Base-by-base conservation (phyloP, 1,139 yeast species). In the Dujonia santamariae region DNA sequence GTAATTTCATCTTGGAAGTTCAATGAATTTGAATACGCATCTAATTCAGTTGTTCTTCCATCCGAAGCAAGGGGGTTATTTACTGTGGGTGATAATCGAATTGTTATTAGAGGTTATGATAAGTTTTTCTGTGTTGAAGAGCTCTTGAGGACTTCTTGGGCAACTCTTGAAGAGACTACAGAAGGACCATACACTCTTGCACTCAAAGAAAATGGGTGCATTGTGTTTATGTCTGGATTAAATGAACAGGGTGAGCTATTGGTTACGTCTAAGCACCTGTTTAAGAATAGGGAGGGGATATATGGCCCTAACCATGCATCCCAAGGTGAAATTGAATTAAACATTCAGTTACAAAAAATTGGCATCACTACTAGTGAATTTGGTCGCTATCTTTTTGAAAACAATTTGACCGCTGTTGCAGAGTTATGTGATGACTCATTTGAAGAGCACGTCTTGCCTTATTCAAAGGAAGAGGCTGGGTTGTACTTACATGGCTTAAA, bases 171-270 rank as follows among this genome's bases (percentile, higher is more conserved):
- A 24, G 38, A 47, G 1, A 51, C 67, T 16, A 82, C 95, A 0
- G 21, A 27, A 1, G 97, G 96, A 0, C 97, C 97, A 0, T 92
- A 84, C 54, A 78, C 75, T 14, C 73, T 88, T 4, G 80, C 97
- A 0, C 67, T 83, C 26, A 92, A 92, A 54, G 95, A 94, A 40
- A 94, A 92, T 51, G 99, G 99, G 0, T 92, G 97, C 51, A 88
- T 94, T 41, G 80, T 86, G 2, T 78, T 94, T 41, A 72, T 92
- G 12, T 72, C 95, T 2, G 97, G 94, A 0, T 59, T 86, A 14
- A 12, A 11, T 9, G 66, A 65, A 4, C 82, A 80, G 47, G 96
- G 96, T 0, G 74, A 85, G 0, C 50, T 84, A 12, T 71, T 92
- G 4, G 85, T 88, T 0, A 87, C 97, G 43, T 85, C 96, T 8